Base-by-base conservation (phyloP, 73 alveolate species). In the Diophrys sp. region DNA sequence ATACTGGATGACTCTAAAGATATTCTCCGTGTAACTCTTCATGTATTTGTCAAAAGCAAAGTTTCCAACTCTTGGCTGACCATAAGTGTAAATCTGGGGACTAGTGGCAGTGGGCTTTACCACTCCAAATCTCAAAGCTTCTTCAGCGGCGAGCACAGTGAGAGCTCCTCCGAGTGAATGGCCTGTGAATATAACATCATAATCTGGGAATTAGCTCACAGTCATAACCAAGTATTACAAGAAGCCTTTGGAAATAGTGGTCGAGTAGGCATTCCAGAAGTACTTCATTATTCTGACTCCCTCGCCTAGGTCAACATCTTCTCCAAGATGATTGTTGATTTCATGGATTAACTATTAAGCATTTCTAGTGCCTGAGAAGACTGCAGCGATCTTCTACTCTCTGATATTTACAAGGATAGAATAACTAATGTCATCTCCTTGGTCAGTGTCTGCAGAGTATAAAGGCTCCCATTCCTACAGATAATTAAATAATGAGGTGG, bases 11-110 rank as follows among this genome's bases (percentile, higher is more conserved):
- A 62, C n/a, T 11, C 73, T 5, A n/a, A 11, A 62, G 62, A 44
- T 5, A 26, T 26, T 62, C 2, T 14, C 31, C 2, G 27, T 62
- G 73, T 23, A 23, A 2, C n/a, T 62, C n/a, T 5, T 2, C 14
- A 62, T 11, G 14, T 14, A 8, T 26, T n/a, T 62, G 73, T 62
- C 31, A 62, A 62, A 62, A 23, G 27, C 31, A 26, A 62, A 14
- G 31, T 62, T 26, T 62, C 73, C 73, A 14, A 62, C 73, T 62
- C 73, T 62, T 11, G 73, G 73, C 5, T 26, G n/a, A 2, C 73
- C 73, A 62, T 23, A 62, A 62, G 73, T 62, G 73, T 62, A 62
- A 2, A 62, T 23, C 27, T 11, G 31, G 5, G 73, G 33, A 62
- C 31, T 11, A 23, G 73, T 14, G 18, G 5, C 62, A 11, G 62